Base-by-base conservation (phyloP, 2,329 filamentous ascomycete species). In the Alternaria burnsii region DNA sequence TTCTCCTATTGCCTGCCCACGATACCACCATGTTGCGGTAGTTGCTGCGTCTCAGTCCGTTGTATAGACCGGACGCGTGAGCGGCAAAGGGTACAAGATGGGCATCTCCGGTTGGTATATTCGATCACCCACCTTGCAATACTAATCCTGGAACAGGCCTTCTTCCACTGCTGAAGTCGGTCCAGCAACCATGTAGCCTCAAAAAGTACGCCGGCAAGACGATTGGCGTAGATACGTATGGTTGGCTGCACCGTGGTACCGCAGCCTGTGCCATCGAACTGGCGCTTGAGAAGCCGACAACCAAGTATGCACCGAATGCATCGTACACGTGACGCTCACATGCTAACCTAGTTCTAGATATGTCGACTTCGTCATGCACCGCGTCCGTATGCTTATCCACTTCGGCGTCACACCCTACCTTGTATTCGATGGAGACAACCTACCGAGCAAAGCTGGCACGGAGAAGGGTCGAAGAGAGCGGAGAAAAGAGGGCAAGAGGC, bases 231-330 rank as follows among this genome's bases (percentile, higher is more conserved):
- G 95, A 99, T 79, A 94, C 91, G 58, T 99, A 99, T 84, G 95
- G 94, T 77, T 99, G 96, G 95, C 88, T 99, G 56, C 95, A 99
- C 79, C 90, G 95, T 69, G 96, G 94, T 55, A 93, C 93, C 47
- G 89, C 96, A 67, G 87, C 92, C 51, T 98, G 94, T 82, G 93
- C 94, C 65, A 88, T 95, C 72, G 95, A 98, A 72, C 86, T 99
- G 64, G 95, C 93, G 36, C 86, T 94, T 71, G 93, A 88, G 71
- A 95, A 92, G 77, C 93, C 93, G 14, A 98, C 94, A 0, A 89
- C 87, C 55, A 96, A 92, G 91, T 96, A 84, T 75, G 87, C 42
- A 80, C 32, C 16, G 28, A 14, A 14, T 14, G 38, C 34, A 5
- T 20, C 11, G 20, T 28, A 8, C 28, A 44, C 0, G 30, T 28